These are phyloP conservation scores for Dryas drummondii DNA, from an alignment of 306 rosid species.

Conservation along the genomic window DNA sequence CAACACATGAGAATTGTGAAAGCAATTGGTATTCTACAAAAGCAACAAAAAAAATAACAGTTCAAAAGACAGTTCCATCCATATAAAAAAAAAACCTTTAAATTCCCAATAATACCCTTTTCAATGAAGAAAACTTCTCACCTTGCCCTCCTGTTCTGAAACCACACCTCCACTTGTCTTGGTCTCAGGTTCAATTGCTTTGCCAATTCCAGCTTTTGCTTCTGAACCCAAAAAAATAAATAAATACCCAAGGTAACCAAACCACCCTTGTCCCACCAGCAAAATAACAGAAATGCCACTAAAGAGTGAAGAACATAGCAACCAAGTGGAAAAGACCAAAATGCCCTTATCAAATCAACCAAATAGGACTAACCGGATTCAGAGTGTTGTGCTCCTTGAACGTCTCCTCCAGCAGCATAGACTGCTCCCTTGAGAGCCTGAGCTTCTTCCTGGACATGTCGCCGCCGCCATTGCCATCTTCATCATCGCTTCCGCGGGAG, in stretches of 20 bases:
- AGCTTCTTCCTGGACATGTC: constrained; percentile 77
- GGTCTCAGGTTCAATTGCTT: constrained; percentile 74
- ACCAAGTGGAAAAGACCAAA: constrained; percentile 9
- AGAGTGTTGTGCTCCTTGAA: constrained; percentile 86
- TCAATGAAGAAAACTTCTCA: constrained; percentile 26
- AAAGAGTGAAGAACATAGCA: not conserved
- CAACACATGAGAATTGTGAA: constrained; percentile 13
- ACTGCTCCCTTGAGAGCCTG: constrained; percentile 79
- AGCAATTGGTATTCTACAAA: not conserved
- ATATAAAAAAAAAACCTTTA: not conserved
- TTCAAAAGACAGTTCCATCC: constrained; percentile 22
- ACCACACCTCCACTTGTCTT: constrained; percentile 98
- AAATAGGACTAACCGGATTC: constrained; percentile 61
- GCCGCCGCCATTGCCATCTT: constrained; percentile 56
- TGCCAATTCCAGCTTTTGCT: constrained; percentile 89
- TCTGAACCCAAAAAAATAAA: constrained; percentile 36
- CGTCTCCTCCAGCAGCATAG: constrained; percentile 73
- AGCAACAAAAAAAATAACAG: not conserved
- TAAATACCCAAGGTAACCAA: not conserved
- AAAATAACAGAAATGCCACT: constrained; percentile 23
- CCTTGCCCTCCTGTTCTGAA: constrained; percentile 96
- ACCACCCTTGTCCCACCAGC: not conserved
- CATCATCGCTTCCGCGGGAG: constrained; percentile 65
- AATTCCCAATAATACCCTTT: no score
- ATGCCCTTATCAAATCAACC: not conserved